Base-by-base conservation (phyloP, 352 stramenopile genomes). In the Globisporangium uncinulatum region DNA sequence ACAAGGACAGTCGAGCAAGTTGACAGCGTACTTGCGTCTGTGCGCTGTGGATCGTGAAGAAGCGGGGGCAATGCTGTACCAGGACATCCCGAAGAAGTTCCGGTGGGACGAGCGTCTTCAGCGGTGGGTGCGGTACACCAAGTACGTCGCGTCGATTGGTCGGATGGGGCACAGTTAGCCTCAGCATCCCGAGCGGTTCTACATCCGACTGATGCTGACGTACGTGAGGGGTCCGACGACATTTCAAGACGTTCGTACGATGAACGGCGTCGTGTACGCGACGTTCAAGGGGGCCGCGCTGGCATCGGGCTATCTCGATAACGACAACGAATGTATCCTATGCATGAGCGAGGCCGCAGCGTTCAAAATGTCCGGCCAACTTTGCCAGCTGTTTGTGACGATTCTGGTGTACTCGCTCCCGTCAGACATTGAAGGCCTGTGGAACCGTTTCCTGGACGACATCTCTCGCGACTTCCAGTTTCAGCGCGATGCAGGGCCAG, bases 301-400 rank as follows among this genome's bases (percentile, higher is more conserved):
- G 34, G 34, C 34, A 5, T 45, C 50, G 13, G 67, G 65, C 0
- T 71, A 59, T 34, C 52, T 71, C 6, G 57, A 69, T 2, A 48
- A 69, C 24, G 65, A 68, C 39, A 51, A 31, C 15, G 53, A 73
- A 36, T 73, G 55, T 47, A 24, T 57, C 7, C 6, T 59, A n/a
- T 70, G 62, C 19, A 20, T 80, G 34, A 6, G 24, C 6, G 57
- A 73, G 50, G 61, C 48, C 0, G 0, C 61, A 3, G 1, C 24
- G 1, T 67, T 57, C n/a, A 36, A 62, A 34, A 71, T 69, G 57
- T 56, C 64, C 0, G 63, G n/a, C n/a, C 65, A 72, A 24, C 54
- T 77, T 10, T 60, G 65, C n/a, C 47, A 72, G 44, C 42, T 73
- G 21, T 76, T 75, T n/a, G 54, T 56, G 37, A 72, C 49, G 0